Evolutionary conservation across 1,284 basidiomycete species (phyloP).

Genomic region (Xerocomus minutiporus): DNA sequence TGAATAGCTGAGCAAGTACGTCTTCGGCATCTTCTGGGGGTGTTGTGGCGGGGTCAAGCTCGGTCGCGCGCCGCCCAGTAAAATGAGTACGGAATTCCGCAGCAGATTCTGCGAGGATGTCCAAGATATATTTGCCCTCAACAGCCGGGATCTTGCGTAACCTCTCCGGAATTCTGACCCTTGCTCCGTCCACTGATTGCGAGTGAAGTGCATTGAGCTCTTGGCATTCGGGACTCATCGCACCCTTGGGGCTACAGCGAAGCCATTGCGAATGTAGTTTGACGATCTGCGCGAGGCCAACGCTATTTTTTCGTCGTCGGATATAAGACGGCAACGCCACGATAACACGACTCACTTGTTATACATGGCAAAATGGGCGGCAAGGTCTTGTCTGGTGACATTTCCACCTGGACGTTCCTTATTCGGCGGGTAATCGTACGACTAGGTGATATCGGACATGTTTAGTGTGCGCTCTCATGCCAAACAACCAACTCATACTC

Average conservation of each 20-base stretch:
- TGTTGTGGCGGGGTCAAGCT: conserved; percentile 22
- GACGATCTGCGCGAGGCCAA: conserved; percentile 50
- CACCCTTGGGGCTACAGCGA: conserved; percentile 49
- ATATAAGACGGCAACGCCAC: not conserved
- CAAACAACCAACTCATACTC: conserved; percentile 4
- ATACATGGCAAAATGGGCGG: conserved; percentile 59
- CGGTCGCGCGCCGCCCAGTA: conserved; percentile 22
- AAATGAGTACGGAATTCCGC: conserved; percentile 44
- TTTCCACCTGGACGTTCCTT: conserved; percentile 44
- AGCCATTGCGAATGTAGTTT: conserved; percentile 58
- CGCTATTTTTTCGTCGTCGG: conserved; percentile 31
- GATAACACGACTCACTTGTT: conserved; percentile 43
- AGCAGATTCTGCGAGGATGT: conserved; percentile 46
- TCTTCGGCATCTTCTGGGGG: conserved; percentile 37
- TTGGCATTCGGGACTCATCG: conserved; percentile 58
- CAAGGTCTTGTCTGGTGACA: conserved; percentile 53
- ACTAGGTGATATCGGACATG: conserved; percentile 32
- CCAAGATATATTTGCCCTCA: conserved; percentile 46
- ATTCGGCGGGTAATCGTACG: conserved; percentile 61
- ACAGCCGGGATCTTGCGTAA: conserved; percentile 38
- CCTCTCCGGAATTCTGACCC: conserved; percentile 36
- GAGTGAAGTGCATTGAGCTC: conserved; percentile 66
- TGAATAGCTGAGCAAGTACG: conserved; percentile 43
- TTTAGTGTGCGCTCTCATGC: not conserved
- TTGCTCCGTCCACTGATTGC: conserved; percentile 60